Percentiles rank a stretch among this genome's conserved stretches.
Evolutionary conservation across 257 asterid species (phyloP).

Genomic region (Thymus quinquecostatus): DNA sequence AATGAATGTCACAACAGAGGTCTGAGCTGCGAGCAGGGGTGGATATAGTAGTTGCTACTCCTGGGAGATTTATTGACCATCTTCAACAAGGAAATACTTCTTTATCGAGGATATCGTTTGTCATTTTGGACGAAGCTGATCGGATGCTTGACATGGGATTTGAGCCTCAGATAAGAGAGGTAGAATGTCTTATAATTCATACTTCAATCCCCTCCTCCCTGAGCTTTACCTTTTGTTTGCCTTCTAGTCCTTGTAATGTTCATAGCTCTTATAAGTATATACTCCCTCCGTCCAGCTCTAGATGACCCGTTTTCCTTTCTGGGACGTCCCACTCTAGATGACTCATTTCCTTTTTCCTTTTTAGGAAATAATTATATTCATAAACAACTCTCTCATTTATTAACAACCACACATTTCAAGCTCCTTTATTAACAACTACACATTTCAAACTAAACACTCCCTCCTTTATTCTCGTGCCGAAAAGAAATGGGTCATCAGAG

Average conservation of each 20-base stretch:
- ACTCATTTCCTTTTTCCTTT: too few species aligned
- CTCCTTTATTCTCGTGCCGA: too few species aligned
- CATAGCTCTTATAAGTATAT: too few species aligned
- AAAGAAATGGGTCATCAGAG: too few species aligned
- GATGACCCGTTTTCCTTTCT: too few species aligned
- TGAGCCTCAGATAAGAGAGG: slow-evolving; percentile 98
- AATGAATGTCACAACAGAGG: slow-evolving; percentile 64
- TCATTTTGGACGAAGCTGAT: slow-evolving; percentile 92
- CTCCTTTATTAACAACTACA: too few species aligned
- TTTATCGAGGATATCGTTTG: slow-evolving; percentile 67
- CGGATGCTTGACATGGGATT: slow-evolving; percentile 98
- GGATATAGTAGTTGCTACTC: slow-evolving; percentile 88
- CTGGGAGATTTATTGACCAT: slow-evolving; percentile 91
- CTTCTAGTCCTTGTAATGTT: background rate
- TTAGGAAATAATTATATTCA: too few species aligned
- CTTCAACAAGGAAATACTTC: slow-evolving; percentile 82
- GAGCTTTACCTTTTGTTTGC: slow-evolving; percentile 19
- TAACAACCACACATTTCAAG: too few species aligned
- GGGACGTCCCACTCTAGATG: too few species aligned
- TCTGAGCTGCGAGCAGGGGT: slow-evolving; percentile 84
- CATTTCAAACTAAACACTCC: too few species aligned
- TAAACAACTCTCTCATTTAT: too few species aligned
- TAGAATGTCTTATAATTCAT: slow-evolving; percentile 27
- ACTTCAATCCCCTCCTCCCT: background rate
- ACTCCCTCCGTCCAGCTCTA: too few species aligned